Conservation (phyloP, 2,329 filamentous ascomycete genomes). For the Exophiala calicioides region DNA sequence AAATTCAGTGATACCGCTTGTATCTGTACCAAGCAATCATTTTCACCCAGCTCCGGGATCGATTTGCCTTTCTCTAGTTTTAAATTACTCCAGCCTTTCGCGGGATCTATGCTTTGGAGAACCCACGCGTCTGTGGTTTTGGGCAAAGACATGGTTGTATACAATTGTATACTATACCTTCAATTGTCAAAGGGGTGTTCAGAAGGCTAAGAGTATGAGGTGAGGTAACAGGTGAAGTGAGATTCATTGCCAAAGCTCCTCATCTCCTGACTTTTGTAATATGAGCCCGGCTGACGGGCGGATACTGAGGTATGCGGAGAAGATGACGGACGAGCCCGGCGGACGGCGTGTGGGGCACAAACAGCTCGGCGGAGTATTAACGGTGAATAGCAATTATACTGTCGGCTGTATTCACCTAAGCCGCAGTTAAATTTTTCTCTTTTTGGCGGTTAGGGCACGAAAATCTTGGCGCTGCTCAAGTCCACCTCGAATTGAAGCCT, state of each 20-base stretch:
- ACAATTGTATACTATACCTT: background rate
- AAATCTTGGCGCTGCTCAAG: conserved; percentile 19
- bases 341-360: background rate
- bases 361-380: background rate
- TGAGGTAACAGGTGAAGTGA: background rate
- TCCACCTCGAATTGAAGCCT: conserved; percentile 5
- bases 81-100: conserved; percentile 13
- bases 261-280: too few relatives aligned
- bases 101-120: conserved; percentile 7
- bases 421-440: conserved; percentile 3
- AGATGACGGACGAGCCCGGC: background rate
- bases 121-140: conserved; percentile 22
- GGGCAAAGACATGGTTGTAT: conserved; percentile 16
- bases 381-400: too few relatives aligned
- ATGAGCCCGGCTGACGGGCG: too few relatives aligned
- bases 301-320: too few relatives aligned
- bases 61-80: conserved; percentile 53
- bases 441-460: conserved; percentile 18
- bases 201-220: too few relatives aligned
- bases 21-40: conserved; percentile 70
- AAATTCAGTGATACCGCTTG: conserved; percentile 54
- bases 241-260: too few relatives aligned
- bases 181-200: background rate
- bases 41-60: conserved; percentile 65
- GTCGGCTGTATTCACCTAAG: background rate